These are phyloP conservation scores for Heliocybe sulcata DNA, from an alignment of 1,284 basidiomycete species.

Conservation along the genomic window DNA sequence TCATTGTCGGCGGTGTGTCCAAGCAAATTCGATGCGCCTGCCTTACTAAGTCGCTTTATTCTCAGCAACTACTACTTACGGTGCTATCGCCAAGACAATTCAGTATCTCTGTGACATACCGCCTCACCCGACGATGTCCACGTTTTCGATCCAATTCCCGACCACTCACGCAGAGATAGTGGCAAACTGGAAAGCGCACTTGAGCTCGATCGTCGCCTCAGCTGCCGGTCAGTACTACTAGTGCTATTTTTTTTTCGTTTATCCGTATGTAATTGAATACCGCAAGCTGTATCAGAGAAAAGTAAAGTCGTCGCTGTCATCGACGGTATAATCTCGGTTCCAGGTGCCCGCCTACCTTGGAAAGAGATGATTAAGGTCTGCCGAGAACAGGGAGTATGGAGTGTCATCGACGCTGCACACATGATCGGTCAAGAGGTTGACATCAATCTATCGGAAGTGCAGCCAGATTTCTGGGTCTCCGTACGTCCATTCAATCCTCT, in stretches of 20 bases:
- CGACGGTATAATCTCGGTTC: slow-evolving; percentile 67
- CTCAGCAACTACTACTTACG: slow-evolving; percentile 64
- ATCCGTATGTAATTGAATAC: slow-evolving; percentile 8
- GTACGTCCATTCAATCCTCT: slow-evolving; percentile 28
- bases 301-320: slow-evolving; percentile 64
- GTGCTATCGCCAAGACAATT: slow-evolving; percentile 46
- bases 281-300: slow-evolving; percentile 15
- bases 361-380: slow-evolving; percentile 67
- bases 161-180: slow-evolving; percentile 56
- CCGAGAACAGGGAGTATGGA: slow-evolving; percentile 59
- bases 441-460: slow-evolving; percentile 49
- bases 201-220: slow-evolving; percentile 20
- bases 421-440: slow-evolving; percentile 37
- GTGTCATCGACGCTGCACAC: slow-evolving; percentile 81
- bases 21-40: not conserved
- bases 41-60: not conserved
- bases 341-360: slow-evolving; percentile 78
- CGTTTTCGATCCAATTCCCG: slow-evolving; percentile 56
- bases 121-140: slow-evolving; percentile 43
- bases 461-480: slow-evolving; percentile 79
- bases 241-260: not conserved
- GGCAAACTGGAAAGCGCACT: slow-evolving; percentile 39
- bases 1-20: slow-evolving; percentile 37
- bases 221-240: slow-evolving; percentile 1
- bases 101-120: slow-evolving; percentile 54